Base-by-base conservation (phyloP, 371 early-diverging fungal species). In the Circinella minor region DNA sequence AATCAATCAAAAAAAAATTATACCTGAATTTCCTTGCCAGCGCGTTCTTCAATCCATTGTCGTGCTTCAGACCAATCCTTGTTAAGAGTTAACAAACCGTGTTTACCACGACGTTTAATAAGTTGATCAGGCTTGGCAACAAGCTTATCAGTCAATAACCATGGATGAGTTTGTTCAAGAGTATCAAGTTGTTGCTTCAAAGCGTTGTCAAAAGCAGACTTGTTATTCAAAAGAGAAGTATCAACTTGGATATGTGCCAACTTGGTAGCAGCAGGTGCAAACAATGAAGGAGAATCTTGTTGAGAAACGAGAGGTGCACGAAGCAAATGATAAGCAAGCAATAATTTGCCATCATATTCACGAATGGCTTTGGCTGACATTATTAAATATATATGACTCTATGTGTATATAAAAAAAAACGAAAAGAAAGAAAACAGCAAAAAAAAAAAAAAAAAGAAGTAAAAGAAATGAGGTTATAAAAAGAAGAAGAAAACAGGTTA, bases 41-140 rank as follows among this genome's bases (percentile, higher is more conserved):
- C 97, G 54, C 93, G 87, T 76, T 89, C 91, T 63, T 82, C 81
- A 80, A 98, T 93, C 98, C 98, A 98, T 71, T 88, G 79, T 81
- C 93, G 90, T 68, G 92, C 95, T 46, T 90, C 89, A 7, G 83
- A 61, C 98, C 97, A 97, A 70, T 91, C 88, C 67, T 95, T 90
- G 77, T 96, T 95, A 67, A 98, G 86, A 43, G 95, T 89, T 55
- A 98, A 81, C 63, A 98, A 85, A 63, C 98, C 98, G 70, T 92
- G 90, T 88, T 98, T 98, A 66, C 98, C 98, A 69, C 98, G 88
- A 66, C 98, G 92, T 84, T 98, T 98, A 86, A 98, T 97, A 63
- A 98, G 86, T 83, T 96, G 96, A 81, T 98, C 98, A 34, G 98
- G 98, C 84, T 98, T 98, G 78, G 92, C 96, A 36, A 98, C 98